phyloP scores from a whole-genome alignment of 1,284 basidiomycete species.

The Rhodotorula sp. region DNA sequence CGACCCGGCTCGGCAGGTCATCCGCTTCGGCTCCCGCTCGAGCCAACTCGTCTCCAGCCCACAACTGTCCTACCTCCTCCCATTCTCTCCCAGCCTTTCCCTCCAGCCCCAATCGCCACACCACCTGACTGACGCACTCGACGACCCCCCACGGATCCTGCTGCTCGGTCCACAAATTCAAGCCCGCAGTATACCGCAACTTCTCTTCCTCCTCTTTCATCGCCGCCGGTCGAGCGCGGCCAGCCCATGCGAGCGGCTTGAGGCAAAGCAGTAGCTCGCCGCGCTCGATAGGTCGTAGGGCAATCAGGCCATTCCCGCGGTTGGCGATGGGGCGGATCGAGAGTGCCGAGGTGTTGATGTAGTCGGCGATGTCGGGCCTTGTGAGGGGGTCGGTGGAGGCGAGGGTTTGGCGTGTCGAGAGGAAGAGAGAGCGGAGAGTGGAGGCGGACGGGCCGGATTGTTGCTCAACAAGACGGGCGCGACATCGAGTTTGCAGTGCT shows the following conservation, averaged over 20 bases:
- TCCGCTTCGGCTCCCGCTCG: neutral
- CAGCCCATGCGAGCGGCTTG: constrained; percentile 33
- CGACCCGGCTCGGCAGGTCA: constrained; percentile 24
- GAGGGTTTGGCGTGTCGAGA: constrained; percentile 1
- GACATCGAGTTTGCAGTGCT: neutral
- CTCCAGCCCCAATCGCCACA: constrained; percentile 16
- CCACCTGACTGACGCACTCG: constrained; percentile 9
- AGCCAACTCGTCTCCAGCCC: no score
- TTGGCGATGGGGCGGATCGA: constrained; percentile 7
- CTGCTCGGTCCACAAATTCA: constrained; percentile 31
- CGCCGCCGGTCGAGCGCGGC: neutral
- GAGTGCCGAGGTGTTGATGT: neutral
- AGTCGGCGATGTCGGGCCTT: constrained; percentile 20
- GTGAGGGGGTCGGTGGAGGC: no score
- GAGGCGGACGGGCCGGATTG: constrained; percentile 1
- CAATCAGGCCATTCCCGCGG: constrained; percentile 27
- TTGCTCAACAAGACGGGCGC: neutral
- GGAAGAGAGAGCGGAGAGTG: neutral
- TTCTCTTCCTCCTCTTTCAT: neutral
- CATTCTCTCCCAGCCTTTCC: neutral
- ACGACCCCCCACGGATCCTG: constrained; percentile 26
- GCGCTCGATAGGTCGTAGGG: constrained; percentile 18
- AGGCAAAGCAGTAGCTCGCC: constrained; percentile 36
- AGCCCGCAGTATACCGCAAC: constrained; percentile 12
- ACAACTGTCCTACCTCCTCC: constrained; percentile 4